These are phyloP conservation scores for Arthrobotrys sphaeroides DNA, from an alignment of 2,329 filamentous ascomycete genomes.

Conservation along the genomic window DNA sequence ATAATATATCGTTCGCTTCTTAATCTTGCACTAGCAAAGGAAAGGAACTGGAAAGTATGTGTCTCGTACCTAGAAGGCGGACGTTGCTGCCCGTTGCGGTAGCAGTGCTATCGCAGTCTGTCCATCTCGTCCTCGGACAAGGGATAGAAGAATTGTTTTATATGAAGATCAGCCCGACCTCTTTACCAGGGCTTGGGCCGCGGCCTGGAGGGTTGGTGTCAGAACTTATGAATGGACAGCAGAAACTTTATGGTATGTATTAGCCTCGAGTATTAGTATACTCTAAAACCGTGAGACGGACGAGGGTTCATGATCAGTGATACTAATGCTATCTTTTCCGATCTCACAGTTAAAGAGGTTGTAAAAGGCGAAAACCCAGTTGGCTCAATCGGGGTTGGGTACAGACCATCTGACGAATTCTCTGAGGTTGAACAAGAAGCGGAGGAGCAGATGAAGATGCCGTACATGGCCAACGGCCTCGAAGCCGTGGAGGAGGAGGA, in stretches of 20 bases:
- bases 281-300: too few species aligned
- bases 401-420: background rate
- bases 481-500: too few species aligned
- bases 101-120: background rate
- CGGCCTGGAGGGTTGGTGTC: background rate
- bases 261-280: too few species aligned
- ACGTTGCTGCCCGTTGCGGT: background rate
- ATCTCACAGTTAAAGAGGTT: constrained; percentile 24
- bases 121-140: background rate
- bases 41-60: constrained; percentile 12
- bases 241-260: constrained; percentile 26
- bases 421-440: background rate
- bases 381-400: constrained; percentile 24
- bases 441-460: background rate
- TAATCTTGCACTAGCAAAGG: background rate
- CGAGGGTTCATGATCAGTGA: too few species aligned
- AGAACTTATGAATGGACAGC: background rate
- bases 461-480: too few species aligned
- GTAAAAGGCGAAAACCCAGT: background rate
- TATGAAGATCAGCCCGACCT: background rate
- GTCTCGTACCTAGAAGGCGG: constrained; percentile 9
- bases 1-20: too few species aligned
- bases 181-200: background rate
- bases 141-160: constrained; percentile 15
- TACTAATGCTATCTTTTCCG: background rate